Conservation (phyloP, 2,329 filamentous ascomycete species). For the Botrytis fabae region DNA sequence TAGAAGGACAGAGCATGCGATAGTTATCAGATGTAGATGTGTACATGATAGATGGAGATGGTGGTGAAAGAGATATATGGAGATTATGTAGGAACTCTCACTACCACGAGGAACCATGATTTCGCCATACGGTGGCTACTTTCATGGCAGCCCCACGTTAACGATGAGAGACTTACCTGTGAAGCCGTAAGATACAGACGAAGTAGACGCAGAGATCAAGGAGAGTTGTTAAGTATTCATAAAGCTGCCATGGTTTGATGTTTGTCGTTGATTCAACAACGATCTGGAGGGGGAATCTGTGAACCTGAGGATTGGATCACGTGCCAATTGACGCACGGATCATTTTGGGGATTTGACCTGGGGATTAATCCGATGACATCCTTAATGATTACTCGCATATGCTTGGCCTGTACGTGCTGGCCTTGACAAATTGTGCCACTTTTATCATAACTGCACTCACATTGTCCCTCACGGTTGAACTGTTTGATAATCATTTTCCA, state of each 20-base stretch:
- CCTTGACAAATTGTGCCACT: background rate
- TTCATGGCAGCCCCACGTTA: slow-evolving; percentile 21
- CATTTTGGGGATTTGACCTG: background rate
- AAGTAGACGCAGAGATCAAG: slow-evolving; percentile 2
- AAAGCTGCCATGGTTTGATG: slow-evolving; percentile 12
- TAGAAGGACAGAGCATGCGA: background rate
- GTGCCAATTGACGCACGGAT: background rate
- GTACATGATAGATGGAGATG: background rate
- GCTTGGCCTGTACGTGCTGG: background rate
- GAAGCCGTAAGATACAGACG: background rate
- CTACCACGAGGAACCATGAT: slow-evolving; percentile 12
- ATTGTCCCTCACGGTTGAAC: background rate
- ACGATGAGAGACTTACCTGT: slow-evolving; percentile 18
- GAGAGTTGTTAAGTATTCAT: slow-evolving; percentile 26
- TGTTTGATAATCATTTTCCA: background rate
- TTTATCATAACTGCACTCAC: background rate
- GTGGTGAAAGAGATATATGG: background rate
- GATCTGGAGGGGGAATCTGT: background rate
- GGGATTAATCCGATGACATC: background rate
- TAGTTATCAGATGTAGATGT: background rate
- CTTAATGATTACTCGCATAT: background rate
- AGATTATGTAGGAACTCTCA: slow-evolving; percentile 12
- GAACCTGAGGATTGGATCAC: slow-evolving; percentile 12
- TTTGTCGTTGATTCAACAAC: slow-evolving; percentile 21
- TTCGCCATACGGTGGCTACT: slow-evolving; percentile 19